Percentiles rank a stretch among this genome's conserved stretches.
Evolutionary conservation across 371 early-diverging fungal species (phyloP).

Genomic region (Encephalitozoon cuniculi): DNA sequence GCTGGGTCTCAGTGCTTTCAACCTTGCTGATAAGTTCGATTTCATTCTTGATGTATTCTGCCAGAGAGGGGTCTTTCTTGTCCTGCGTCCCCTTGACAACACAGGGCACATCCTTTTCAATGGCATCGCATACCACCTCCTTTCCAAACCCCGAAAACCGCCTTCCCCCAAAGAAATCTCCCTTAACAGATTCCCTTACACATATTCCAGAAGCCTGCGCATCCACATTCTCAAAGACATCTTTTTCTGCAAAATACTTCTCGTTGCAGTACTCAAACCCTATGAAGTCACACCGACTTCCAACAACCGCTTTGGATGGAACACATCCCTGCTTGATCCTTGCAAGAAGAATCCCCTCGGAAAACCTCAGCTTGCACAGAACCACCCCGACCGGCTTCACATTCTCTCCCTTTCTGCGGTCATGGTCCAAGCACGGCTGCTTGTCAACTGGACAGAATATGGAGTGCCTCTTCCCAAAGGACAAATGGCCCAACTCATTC

Average conservation of each 20-base stretch:
- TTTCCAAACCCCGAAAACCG: not conserved
- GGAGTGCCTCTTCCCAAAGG: conserved; percentile 94
- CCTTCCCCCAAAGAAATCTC: not conserved
- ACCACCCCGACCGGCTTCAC: conserved; percentile 81
- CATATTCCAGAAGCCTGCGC: conserved; percentile 13
- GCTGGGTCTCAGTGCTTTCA: not conserved
- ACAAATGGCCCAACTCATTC: conserved; percentile 69
- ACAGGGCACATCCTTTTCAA: not conserved
- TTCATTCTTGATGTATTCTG: not conserved
- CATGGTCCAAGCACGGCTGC: conserved; percentile 99
- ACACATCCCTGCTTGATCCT: not conserved
- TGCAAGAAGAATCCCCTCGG: conserved; percentile 3
- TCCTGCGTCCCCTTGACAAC: not conserved
- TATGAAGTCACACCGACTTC: not conserved
- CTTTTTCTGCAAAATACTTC: conserved; percentile 27
- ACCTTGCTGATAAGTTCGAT: not conserved
- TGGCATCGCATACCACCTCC: not conserved
- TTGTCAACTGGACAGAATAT: conserved; percentile 89
- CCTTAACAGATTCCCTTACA: not conserved
- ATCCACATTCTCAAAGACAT: conserved; percentile 19
- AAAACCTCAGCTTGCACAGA: conserved; percentile 61
- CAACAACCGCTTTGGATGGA: not conserved
- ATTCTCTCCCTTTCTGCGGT: conserved; percentile 89
- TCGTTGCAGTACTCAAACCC: conserved; percentile 4
- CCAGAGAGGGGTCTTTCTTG: not conserved